Evolutionary conservation across 805 yeast genomes (phyloP), one percentile per base, ranked within the genome.

Genomic region (Pichia phayaonensis): DNA sequence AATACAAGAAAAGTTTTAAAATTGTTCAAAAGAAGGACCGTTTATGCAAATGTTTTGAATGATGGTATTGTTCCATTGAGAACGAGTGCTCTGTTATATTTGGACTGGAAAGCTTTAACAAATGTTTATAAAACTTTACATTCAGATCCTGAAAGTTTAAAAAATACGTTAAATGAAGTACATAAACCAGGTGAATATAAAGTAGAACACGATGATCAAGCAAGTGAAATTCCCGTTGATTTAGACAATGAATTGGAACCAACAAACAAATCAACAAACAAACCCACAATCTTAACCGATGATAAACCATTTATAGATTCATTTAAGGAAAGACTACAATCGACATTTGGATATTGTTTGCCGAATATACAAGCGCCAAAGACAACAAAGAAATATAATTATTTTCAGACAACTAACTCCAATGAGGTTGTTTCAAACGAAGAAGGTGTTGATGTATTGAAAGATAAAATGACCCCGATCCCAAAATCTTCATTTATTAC

Each of bases 51-150:
- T 67, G 83, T 86, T 0, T 73, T 87, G 20, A 84, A 94, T 65
- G 99, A 94, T 68, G 99, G 99, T 2, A 90, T 94, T 48, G 99
- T 94, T 2, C 98, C 99, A 0, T 70, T 94, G 58, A 72, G 98
- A 47, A 94, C 99, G 0, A 82, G 96, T 0, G 89, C 97, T 0
- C 69, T 92, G 48, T 66, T 92, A 26, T 92, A 84, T 60, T 66
- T 94, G 15, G 98, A 94, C 64, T 90, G 95, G 86, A 76, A 77
- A 52, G 95, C 89, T 3, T 69, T 85, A 18, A 70, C 76, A 3
- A 73, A 74, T 45, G 84, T 83, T 40, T 64, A 64, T 51, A 60
- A 62, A 23, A 51, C 68, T 13, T 39, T 63, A 8, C 38, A 34
- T 34, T 16, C 38, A 16, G 38, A 34, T n/a, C 38, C 38, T 16